phyloP scores from a whole-genome alignment of 225 moss, liverwort and hornwort species.

The Polytrichum commune region DNA sequence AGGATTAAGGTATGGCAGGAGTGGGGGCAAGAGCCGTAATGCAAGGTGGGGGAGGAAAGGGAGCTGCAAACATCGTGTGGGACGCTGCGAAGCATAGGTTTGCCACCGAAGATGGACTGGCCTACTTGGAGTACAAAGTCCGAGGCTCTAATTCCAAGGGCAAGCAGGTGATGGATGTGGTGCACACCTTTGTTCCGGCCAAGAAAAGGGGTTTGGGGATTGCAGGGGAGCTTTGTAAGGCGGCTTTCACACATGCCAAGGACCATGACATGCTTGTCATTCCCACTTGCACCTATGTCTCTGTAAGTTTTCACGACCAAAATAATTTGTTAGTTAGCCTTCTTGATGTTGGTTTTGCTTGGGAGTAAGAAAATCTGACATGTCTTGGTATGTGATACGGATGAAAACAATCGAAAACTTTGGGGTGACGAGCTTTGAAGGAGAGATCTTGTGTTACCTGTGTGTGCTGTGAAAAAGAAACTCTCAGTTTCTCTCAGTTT shows the following conservation, averaged over 20 bases:
- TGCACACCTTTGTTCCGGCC: constrained; percentile 73
- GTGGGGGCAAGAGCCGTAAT: constrained; percentile 27
- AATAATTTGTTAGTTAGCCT: too few relatives aligned
- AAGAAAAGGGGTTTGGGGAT: constrained; percentile 67
- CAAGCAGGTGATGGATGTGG: constrained; percentile 60
- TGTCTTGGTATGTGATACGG: too few relatives aligned
- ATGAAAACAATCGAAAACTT: too few relatives aligned
- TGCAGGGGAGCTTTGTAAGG: constrained; percentile 58
- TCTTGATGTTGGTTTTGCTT: too few relatives aligned
- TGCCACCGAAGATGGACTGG: constrained; percentile 56
- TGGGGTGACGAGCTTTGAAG: too few relatives aligned
- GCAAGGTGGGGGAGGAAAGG: constrained; percentile 12
- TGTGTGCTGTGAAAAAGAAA: too few relatives aligned
- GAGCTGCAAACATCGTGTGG: constrained; percentile 33
- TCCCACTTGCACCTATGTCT: constrained; percentile 69
- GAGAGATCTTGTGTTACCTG: too few relatives aligned
- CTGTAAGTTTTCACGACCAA: constrained; percentile 21
- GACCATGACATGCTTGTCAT: constrained; percentile 54
- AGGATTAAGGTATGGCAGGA: neutral
- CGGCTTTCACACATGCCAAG: constrained; percentile 66
- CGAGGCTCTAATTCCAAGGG: constrained; percentile 12
- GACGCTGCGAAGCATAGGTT: constrained; percentile 50
- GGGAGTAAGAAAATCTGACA: too few relatives aligned
- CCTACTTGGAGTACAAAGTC: constrained; percentile 64
- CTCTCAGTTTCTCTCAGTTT: too few relatives aligned